Base-by-base conservation (phyloP, 164 flowering plant genomes). In the Hamamelis virginiana region DNA sequence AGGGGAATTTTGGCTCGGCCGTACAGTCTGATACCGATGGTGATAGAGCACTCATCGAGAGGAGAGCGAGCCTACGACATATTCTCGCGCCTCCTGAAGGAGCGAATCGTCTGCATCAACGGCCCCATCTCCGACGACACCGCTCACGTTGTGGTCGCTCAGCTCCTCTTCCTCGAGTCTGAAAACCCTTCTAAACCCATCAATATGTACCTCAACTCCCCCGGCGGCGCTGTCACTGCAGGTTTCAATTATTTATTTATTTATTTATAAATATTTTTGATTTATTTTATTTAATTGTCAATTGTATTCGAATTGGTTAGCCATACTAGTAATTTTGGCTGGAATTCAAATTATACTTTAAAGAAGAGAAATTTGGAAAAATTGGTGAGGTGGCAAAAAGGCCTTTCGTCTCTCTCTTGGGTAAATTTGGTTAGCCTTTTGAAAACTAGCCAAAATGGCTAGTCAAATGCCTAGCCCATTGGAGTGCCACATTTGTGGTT, bases 1-100 rank as follows among this genome's bases (percentile, higher is more conserved):
- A 28, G 11, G 59, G 38, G 1, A 57, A 16, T 26, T 13, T 50
- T 9, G n/a, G 52, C 41, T 46, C 69, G 91, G 23, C 59, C 81
- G 11, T 90, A 87, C 78, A 74, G 87, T 45, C 71, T 90, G 67
- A 83, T 92, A 5, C 98, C 98, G 21, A 92, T 94, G 97, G 98
- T 94, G 61, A 88, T 92, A 0, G 97, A 94, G 83, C 96, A 92
- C 76, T 87, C 96, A 1, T 88, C 96, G 0, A 68, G 98, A 66
- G 97, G 98, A 1, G 98, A 92, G 80, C 76, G 97, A 48, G 95
- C 97, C 28, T 92, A 92, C 86, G 98, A 94, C 80, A 91, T 92
- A 67, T 94, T 92, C 91, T 94, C 97, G 9, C 84, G 97, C 22
- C 94, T 94, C n/a, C 86, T 94, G 64, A 94, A 94, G 73, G 98